Percentiles rank a stretch among this genome's conserved stretches.
Evolutionary conservation across 805 yeast genomes (phyloP).

Genomic region (Teunomyces kruisii): DNA sequence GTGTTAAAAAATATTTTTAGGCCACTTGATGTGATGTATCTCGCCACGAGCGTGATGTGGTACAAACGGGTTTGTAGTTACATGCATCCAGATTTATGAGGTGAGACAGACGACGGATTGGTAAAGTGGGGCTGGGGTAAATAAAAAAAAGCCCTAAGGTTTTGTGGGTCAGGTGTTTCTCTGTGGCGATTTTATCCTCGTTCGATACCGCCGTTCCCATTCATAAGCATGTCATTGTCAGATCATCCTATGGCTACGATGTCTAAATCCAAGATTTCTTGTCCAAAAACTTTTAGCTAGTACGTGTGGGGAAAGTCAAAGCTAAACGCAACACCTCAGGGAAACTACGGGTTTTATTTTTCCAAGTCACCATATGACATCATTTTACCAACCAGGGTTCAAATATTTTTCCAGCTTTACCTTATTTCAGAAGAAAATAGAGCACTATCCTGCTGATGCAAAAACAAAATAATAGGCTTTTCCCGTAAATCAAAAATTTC

Average conservation of each 20-base stretch:
- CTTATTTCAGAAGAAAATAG: background rate
- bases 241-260: conserved; percentile 2
- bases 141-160: no score
- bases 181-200: no score
- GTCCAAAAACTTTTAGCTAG: background rate
- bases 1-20: conserved; percentile 1
- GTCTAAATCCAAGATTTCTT: background rate
- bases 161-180: no score
- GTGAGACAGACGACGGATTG: no score
- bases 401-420: background rate
- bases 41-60: background rate
- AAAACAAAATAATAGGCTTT: background rate
- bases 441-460: background rate
- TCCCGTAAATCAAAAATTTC: background rate
- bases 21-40: conserved; percentile 1
- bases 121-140: no score
- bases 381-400: background rate
- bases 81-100: background rate
- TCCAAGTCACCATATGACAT: background rate
- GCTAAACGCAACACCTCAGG: background rate
- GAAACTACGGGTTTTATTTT: background rate
- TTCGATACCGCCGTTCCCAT: no score
- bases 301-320: background rate
- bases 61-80: background rate
- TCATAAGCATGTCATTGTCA: background rate